These are phyloP conservation scores for Thalassiosira exigua DNA, from an alignment of 352 stramenopile genomes.

Conservation along the genomic window DNA sequence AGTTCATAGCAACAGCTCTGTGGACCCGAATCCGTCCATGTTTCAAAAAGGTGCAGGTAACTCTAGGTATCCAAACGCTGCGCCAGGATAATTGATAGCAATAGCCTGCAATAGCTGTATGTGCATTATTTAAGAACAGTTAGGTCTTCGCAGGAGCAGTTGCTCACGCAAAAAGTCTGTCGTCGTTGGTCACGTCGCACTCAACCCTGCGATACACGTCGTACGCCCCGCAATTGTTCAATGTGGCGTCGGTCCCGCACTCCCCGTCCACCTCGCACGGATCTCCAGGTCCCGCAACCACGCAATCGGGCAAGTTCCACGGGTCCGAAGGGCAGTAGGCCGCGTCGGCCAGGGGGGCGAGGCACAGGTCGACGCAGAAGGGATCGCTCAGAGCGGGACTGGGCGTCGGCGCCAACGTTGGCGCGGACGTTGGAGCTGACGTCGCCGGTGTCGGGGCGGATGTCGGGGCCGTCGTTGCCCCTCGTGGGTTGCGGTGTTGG, in stretches of 20 bases:
- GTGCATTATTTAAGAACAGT: too few species aligned
- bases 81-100: too few species aligned
- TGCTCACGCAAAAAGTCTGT: too few species aligned
- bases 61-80: too few species aligned
- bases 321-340: constrained; percentile 17
- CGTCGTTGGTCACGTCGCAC: constrained; percentile 25
- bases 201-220: constrained; percentile 38
- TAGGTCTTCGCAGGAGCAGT: too few species aligned
- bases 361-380: constrained; percentile 28
- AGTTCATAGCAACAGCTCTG: too few species aligned
- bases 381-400: constrained; percentile 1
- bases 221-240: constrained; percentile 46
- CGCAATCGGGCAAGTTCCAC: constrained; percentile 26
- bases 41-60: too few species aligned
- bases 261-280: constrained; percentile 41
- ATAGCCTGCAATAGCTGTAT: too few species aligned
- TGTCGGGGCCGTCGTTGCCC: constrained; percentile 4
- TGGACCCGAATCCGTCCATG: too few species aligned
- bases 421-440: background rate
- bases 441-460: constrained; percentile 2
- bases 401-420: constrained; percentile 13
- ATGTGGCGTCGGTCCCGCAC: constrained; percentile 30
- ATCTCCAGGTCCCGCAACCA: constrained; percentile 17
- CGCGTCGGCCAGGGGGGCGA: constrained; percentile 20
- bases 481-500: background rate